Evolutionary conservation across 352 stramenopile species (phyloP), one percentile per base, ranked within the genome.

Genomic region (Globisporangium echinulatum): DNA sequence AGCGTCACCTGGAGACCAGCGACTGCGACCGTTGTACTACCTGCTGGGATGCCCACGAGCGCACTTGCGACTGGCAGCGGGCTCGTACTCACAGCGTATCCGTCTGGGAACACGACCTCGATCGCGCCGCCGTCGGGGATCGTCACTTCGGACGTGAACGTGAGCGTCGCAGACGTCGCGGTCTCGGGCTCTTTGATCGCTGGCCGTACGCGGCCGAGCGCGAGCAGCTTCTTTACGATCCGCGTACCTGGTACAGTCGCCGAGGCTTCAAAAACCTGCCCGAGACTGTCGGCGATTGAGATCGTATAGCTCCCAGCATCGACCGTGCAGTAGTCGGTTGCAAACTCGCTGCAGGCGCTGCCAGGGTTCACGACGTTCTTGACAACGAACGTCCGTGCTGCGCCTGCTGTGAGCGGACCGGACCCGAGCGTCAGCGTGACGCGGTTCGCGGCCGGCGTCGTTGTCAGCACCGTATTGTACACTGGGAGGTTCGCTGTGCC

Each of bases 171-270:
- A 3, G 64, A 58, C 11, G 79, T 88, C 0, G 62, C n/a, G 5
- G 61, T 80, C 9, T 71, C 59, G 3, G 72, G 75, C 2, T 59
- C 42, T 52, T 75, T 82, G 15, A 73, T 36, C 8, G 74, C 47
- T 0, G 77, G 77, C 7, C 77, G 74, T 14, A 90, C 73, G 42
- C 75, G 74, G 0, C 65, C 81, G 55, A 75, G 87, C 0, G 48
- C 14, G 6, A 90, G 64, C 14, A 68, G 69, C 52, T 83, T 86
- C 63, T 88, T 88, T n/a, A 88, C 65, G 58, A 91, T 85, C 33
- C 70, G 72, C 3, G 75, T 83, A 3, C 78, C 81, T 7, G 73
- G 33, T 17, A 91, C 65, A 7, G 67, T 64, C 1, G 66, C 65
- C 10, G 68, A 67, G 36, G 68, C 37, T 48, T 86, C 75, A 15